Evolutionary conservation across 2,329 filamentous ascomycete species (phyloP), one percentile per base, ranked within the genome.

Genomic region (Coniochaeta sp.): DNA sequence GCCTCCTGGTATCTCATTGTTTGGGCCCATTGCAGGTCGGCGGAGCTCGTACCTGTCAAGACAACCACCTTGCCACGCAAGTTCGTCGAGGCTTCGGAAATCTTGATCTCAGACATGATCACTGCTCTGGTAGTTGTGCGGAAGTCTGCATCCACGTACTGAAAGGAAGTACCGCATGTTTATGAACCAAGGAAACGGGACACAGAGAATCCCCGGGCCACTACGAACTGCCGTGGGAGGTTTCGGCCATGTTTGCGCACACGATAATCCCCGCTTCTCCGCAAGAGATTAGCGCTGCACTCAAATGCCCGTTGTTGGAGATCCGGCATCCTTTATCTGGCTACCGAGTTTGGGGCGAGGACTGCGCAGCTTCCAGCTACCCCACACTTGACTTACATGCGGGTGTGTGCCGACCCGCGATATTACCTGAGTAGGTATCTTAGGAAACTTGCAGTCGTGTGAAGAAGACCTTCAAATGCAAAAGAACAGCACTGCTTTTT

Each of bases 61-160:
- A 67, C 61, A 19, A 66, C 61, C n/a, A 66, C 64, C 60, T 60
- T 64, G 47, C 61, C 66, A 40, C 61, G 61, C 54, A 26, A 38
- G 19, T 59, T 63, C 17, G 47, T 62, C 40, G 55, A 44, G 1
- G 52, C 57, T 31, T 64, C 60, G 0, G 62, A 64, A 55, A 60
- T 62, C 12, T 28, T 40, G 54, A 65, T 62, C 43, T 65, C 63
- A 14, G 63, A 26, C 63, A 65, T 65, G 3, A 12, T 58, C 16
- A 14, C 6, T 7, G n/a, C 28, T 34, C 17, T 38, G 17, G 11
- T 22, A 5, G 22, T 31, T 6, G 16, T 52, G 47, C 47, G 31
- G 24, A 17, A 31, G 47, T 31, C 24, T 52, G 47, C 24, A n/a
- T n/a, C n/a, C n/a, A n/a, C n/a, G 22, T 12, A 52, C 24, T 52